A percentile compares a stretch with the other conserved stretches of the same genome.
Evolutionary conservation across 2,329 filamentous ascomycete genomes (phyloP).

Genomic region (Nannizziopsis arthrosporioides): DNA sequence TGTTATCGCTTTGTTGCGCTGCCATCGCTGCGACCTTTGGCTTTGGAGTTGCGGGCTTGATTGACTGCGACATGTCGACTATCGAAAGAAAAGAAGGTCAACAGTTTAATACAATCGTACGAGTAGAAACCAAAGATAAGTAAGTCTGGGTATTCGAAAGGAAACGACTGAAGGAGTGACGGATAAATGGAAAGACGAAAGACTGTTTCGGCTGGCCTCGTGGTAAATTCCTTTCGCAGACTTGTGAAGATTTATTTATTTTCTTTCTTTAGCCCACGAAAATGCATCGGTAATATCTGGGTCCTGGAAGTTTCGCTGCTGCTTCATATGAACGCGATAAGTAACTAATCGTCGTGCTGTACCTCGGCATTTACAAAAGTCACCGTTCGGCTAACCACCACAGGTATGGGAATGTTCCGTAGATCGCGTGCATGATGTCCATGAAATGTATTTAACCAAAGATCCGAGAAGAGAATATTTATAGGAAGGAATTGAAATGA

Average conservation of each 20-base stretch:
- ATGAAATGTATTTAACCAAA: neutral
- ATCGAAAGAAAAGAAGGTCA: neutral
- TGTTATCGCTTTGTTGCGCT: constrained; percentile 84
- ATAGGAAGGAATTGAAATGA: no score
- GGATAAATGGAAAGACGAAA: no score
- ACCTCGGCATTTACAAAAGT: constrained; percentile 9
- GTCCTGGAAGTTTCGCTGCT: neutral
- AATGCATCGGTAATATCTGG: constrained; percentile 12
- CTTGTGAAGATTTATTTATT: neutral
- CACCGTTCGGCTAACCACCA: neutral
- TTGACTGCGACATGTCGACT: constrained; percentile 30
- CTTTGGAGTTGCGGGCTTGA: constrained; percentile 26
- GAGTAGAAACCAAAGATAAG: no score
- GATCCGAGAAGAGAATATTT: no score
- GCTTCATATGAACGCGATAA: constrained; percentile 9
- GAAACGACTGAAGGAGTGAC: no score
- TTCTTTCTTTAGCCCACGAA: constrained; percentile 7
- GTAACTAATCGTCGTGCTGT: constrained; percentile 5
- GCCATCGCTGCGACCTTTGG: constrained; percentile 45
- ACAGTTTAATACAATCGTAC: no score
- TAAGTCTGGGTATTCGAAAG: no score
- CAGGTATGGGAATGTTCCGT: no score
- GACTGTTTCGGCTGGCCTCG: neutral
- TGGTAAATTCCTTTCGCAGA: neutral
- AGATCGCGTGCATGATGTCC: neutral